A percentile compares a stretch with the other conserved stretches of the same genome.
Conservation (phyloP, 2,329 filamentous ascomycete genomes). For the Lomentospora prolificans region DNA sequence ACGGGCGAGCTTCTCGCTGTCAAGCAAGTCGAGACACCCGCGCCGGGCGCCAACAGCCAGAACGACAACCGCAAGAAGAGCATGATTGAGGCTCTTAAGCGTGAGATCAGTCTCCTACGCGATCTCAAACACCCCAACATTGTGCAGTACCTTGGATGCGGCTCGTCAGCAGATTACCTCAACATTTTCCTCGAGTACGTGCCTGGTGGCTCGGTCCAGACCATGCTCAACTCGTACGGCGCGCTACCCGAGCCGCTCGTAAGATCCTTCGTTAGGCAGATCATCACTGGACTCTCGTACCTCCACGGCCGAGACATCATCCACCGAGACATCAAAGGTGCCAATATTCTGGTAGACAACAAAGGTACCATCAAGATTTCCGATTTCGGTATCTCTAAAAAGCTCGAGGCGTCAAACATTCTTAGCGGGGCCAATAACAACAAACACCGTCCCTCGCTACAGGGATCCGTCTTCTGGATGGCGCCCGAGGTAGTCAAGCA, state of each 20-base stretch:
- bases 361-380: slow-evolving; percentile 99
- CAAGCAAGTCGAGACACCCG: slow-evolving; percentile 92
- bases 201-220: slow-evolving; percentile 91
- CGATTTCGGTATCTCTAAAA: slow-evolving; percentile 97
- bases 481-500: slow-evolving; percentile 97
- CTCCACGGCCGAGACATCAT: slow-evolving; percentile 93
- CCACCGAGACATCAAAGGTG: slow-evolving; percentile 97
- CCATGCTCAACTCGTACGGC: slow-evolving; percentile 97
- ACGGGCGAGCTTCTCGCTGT: slow-evolving; percentile 97
- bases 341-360: slow-evolving; percentile 97
- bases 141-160: slow-evolving; percentile 94
- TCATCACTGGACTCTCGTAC: slow-evolving; percentile 84
- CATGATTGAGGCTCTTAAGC: slow-evolving; percentile 96
- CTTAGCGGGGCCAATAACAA: slow-evolving; percentile 59
- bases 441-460: slow-evolving; percentile 67
- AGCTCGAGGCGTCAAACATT: slow-evolving; percentile 84
- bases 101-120: slow-evolving; percentile 87
- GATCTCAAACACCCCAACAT: slow-evolving; percentile 95
- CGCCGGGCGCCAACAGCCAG: slow-evolving; percentile 64
- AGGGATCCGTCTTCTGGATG: slow-evolving; percentile 99
- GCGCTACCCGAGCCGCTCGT: slow-evolving; percentile 88
- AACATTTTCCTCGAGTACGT: slow-evolving; percentile 99
- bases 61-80: slow-evolving; percentile 88
- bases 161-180: slow-evolving; percentile 79
- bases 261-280: slow-evolving; percentile 93